Evolutionary conservation across 345 rosid genomes (phyloP).

Genomic region (Salix dunnii): DNA sequence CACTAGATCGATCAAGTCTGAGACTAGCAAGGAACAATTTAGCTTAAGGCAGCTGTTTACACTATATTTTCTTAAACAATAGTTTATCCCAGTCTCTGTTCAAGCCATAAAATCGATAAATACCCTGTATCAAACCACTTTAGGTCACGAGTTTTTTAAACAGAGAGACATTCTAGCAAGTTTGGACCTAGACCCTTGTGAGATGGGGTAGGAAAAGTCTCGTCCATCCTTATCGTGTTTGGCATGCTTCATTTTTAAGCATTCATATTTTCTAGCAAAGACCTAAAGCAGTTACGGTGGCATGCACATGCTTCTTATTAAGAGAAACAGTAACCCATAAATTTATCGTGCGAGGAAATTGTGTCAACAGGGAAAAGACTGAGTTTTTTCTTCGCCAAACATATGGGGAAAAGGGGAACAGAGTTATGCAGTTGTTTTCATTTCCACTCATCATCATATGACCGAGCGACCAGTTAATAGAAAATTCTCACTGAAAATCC

Average conservation of each 20-base stretch:
- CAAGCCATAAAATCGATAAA: background rate
- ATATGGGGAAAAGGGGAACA: background rate
- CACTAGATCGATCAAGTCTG: background rate
- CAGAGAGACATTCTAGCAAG: background rate
- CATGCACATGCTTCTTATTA: background rate
- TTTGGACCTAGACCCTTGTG: constrained; percentile 10
- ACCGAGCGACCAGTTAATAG: background rate
- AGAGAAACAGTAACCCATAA: background rate
- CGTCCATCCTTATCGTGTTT: constrained; percentile 14
- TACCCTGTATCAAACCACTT: background rate
- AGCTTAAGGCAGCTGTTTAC: background rate
- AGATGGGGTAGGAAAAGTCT: constrained; percentile 20
- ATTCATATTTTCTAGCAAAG: constrained; percentile 11
- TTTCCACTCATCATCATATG: background rate
- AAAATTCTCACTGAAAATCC: background rate
- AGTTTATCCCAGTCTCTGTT: background rate
- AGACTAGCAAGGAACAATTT: background rate
- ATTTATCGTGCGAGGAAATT: background rate
- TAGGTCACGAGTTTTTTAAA: background rate
- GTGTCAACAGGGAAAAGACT: background rate
- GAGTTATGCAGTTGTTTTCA: background rate
- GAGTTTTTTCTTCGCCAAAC: background rate
- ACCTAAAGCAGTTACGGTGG: background rate
- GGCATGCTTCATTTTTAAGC: background rate
- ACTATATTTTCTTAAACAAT: background rate